Evolutionary conservation across 495 filamentous ascomycete genomes (phyloP).

Genomic region (Hypoxylon lienhwacheense): DNA sequence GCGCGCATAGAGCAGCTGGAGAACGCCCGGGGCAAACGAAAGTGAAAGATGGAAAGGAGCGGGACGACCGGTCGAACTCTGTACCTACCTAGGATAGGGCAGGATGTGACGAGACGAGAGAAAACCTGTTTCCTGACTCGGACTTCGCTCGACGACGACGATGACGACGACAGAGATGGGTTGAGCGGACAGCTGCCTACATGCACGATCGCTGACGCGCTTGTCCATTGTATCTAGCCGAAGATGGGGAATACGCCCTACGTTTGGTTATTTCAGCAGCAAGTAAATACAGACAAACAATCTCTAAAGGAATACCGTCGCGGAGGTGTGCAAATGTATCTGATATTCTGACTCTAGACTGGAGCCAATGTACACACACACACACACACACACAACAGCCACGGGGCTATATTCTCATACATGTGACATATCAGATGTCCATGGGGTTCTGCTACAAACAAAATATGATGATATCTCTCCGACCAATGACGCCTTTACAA

Average conservation of each 20-base stretch:
- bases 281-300: conserved; percentile 7
- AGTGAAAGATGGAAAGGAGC: background rate
- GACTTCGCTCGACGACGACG: background rate
- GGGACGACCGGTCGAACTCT: no score
- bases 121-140: no score
- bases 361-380: background rate
- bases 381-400: conserved; percentile 2
- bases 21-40: conserved; percentile 28
- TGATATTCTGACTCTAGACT: conserved; percentile 4
- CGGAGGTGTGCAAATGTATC: background rate
- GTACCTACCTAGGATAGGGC: background rate
- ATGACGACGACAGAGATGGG: background rate
- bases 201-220: no score
- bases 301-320: background rate
- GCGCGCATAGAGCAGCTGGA: conserved; percentile 38
- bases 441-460: conserved; percentile 4
- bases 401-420: background rate
- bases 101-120: background rate
- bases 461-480: conserved; percentile 10
- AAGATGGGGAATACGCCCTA: background rate
- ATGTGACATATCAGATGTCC: conserved; percentile 3
- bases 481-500: conserved; percentile 25
- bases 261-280: background rate
- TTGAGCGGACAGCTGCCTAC: background rate
- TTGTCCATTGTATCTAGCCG: background rate